Evolutionary conservation across 164 flowering plant species (phyloP).

Genomic region (Cinnamomum chago): DNA sequence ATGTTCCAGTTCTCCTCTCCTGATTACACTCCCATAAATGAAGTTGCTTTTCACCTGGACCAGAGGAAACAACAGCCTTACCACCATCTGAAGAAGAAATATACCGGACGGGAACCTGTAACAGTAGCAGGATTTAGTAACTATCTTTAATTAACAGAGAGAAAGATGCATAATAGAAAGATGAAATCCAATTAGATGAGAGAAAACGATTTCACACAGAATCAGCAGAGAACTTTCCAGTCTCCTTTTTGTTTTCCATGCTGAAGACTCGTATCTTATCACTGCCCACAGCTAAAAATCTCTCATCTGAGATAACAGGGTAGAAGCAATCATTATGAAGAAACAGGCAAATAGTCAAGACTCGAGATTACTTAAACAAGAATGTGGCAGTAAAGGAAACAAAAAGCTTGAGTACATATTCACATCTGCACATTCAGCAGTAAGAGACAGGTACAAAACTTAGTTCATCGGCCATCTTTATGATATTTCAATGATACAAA

Average conservation of each 20-base stretch:
- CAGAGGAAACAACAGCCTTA: slow-evolving; percentile 27
- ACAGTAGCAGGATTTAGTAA: not conserved
- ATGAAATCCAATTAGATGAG: slow-evolving; percentile 2
- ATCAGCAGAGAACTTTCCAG: slow-evolving; percentile 24
- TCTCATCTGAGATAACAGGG: slow-evolving; percentile 27
- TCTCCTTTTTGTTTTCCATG: slow-evolving; percentile 27
- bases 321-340: not conserved
- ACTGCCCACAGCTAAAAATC: slow-evolving; percentile 26
- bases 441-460: not conserved
- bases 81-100: slow-evolving; percentile 31
- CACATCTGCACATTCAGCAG: not conserved
- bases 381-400: not conserved
- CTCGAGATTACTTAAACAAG: not conserved
- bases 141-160: not conserved
- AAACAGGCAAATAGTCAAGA: not conserved
- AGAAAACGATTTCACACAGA: slow-evolving; percentile 15
- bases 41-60: slow-evolving; percentile 28
- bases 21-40: slow-evolving; percentile 34
- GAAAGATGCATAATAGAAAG: not conserved
- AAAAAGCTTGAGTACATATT: too few relatives aligned
- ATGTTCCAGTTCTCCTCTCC: slow-evolving; percentile 5
- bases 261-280: slow-evolving; percentile 23
- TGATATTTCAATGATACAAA: too few relatives aligned
- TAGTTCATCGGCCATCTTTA: too few relatives aligned
- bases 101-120: slow-evolving; percentile 18